A percentile compares a stretch with the other conserved stretches of the same genome.
These are phyloP conservation scores for Micractinium sp. DNA, from an alignment of 139 green algal genomes.

Conservation along the genomic window DNA sequence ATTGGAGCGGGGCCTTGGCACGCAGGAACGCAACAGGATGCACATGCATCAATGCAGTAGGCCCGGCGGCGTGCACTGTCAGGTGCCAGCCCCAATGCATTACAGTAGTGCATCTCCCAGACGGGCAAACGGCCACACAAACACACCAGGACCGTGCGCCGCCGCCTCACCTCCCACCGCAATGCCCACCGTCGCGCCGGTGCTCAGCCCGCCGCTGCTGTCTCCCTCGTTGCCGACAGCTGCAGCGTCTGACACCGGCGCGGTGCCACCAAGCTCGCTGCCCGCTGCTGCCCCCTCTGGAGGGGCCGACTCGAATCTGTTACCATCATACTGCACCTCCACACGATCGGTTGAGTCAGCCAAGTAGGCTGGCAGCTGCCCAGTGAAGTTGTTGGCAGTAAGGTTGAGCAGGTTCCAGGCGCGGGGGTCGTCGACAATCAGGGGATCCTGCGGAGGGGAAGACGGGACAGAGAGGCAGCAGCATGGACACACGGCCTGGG, in stretches of 20 bases:
- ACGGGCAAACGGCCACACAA: neutral
- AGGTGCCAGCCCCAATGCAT: neutral
- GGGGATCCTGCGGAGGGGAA: neutral
- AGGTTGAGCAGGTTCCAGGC: neutral
- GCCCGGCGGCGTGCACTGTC: too few relatives aligned
- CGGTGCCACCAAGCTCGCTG: neutral
- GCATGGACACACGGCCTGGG: neutral
- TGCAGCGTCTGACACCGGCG: neutral
- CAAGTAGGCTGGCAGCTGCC: neutral
- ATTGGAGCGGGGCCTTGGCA: too few relatives aligned
- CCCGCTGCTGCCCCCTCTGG: neutral
- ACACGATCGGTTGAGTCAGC: neutral
- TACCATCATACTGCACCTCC: neutral
- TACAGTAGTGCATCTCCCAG: neutral
- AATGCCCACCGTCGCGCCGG: neutral
- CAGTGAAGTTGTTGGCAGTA: neutral
- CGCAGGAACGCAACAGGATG: too few relatives aligned
- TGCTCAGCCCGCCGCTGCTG: constrained; percentile 2
- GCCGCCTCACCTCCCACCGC: neutral
- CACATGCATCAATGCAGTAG: neutral
- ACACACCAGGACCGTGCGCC: neutral
- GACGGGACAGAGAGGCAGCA: neutral
- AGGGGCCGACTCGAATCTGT: neutral
- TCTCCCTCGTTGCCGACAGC: too few relatives aligned
- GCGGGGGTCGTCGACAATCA: too few relatives aligned